These are phyloP conservation scores for Kentomonas sorsogonicus DNA, from an alignment of 208 protist genomes.

Conservation along the genomic window DNA sequence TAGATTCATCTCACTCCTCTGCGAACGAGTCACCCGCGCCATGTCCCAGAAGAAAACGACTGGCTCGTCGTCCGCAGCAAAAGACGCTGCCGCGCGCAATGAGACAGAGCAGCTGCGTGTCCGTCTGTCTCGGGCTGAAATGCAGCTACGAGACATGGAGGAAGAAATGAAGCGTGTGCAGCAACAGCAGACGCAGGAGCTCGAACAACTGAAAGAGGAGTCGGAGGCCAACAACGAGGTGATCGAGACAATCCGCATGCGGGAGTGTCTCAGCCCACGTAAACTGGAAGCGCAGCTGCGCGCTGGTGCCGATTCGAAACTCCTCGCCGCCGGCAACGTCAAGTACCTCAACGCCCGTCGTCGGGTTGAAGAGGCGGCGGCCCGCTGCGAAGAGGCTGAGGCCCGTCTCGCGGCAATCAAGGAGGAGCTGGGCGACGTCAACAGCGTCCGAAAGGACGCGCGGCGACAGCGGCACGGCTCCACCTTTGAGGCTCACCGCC, in stretches of 20 bases:
- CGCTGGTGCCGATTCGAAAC: slow-evolving; percentile 27
- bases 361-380: slow-evolving; percentile 29
- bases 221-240: slow-evolving; percentile 33
- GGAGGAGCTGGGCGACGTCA: slow-evolving; percentile 26
- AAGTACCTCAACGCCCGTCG: slow-evolving; percentile 48
- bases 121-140: slow-evolving; percentile 54
- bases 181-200: slow-evolving; percentile 59
- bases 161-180: slow-evolving; percentile 50
- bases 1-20: too few species aligned
- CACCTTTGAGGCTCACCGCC: slow-evolving; percentile 3
- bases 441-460: slow-evolving; percentile 8
- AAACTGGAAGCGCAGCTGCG: slow-evolving; percentile 9
- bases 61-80: neutral
- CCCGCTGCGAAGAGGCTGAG: slow-evolving; percentile 43
- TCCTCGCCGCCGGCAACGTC: slow-evolving; percentile 36
- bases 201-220: slow-evolving; percentile 53
- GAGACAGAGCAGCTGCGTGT: slow-evolving; percentile 44
- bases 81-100: neutral
- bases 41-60: slow-evolving; percentile 1
- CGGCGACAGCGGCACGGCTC: slow-evolving; percentile 5
- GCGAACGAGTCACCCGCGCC: too few species aligned
- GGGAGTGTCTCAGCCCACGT: slow-evolving; percentile 46
- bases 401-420: slow-evolving; percentile 23
- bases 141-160: slow-evolving; percentile 66
- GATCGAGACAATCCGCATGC: slow-evolving; percentile 67